These are phyloP conservation scores for Trifolium repens DNA, from an alignment of 306 rosid species.

Conservation along the genomic window DNA sequence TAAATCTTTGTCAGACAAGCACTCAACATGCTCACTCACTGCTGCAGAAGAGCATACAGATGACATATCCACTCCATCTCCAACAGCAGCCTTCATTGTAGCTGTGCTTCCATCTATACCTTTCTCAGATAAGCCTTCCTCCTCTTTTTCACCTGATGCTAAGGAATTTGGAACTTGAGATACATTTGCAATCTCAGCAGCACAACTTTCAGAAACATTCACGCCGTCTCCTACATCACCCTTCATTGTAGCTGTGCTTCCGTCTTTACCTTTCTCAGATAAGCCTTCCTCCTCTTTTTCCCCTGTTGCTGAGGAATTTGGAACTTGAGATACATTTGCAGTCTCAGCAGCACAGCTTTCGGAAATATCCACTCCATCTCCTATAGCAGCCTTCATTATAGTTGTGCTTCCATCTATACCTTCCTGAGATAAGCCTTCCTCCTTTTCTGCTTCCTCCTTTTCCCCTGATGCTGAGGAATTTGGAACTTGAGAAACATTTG, in stretches of 20 bases:
- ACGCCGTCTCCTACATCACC: constrained; percentile 32
- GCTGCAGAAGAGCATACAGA: constrained; percentile 38
- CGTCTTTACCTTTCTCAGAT: constrained; percentile 33
- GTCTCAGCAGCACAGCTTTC: constrained; percentile 26
- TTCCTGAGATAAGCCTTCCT: constrained; percentile 27
- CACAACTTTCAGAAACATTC: constrained; percentile 23
- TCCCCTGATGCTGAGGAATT: constrained; percentile 25
- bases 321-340: constrained; percentile 36
- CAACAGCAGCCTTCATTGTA: constrained; percentile 29
- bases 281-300: constrained; percentile 24
- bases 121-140: constrained; percentile 29
- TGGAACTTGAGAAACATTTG: constrained; percentile 35
- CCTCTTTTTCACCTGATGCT: constrained; percentile 22
- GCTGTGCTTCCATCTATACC: constrained; percentile 31
- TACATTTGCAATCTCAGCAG: constrained; percentile 31
- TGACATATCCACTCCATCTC: constrained; percentile 34
- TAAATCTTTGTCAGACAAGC: constrained; percentile 44
- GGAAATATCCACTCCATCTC: constrained; percentile 34
- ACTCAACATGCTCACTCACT: constrained; percentile 41
- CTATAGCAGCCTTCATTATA: constrained; percentile 27
- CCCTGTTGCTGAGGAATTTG: constrained; percentile 12
- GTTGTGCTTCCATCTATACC: constrained; percentile 32
- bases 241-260: constrained; percentile 19
- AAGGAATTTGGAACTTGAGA: constrained; percentile 33
- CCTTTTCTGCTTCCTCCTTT: constrained; percentile 31